Evolutionary conservation across 1,139 yeast genomes (phyloP).

Genomic region (Candida sp.): DNA sequence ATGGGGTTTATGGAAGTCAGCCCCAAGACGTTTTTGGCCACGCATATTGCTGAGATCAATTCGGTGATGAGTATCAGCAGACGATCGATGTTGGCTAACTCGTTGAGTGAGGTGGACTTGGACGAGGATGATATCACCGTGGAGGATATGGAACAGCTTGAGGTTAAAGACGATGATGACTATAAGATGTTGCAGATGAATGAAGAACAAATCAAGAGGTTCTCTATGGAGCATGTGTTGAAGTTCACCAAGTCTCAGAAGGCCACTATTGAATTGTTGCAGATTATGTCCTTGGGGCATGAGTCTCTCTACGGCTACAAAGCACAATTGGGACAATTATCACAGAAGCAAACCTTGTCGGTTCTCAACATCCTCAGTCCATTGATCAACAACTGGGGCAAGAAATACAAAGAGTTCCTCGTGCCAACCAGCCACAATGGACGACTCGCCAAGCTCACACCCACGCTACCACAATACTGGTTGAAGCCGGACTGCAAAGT

Average conservation of each 20-base stretch:
- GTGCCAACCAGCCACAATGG: conserved; percentile 44
- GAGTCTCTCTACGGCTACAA: conserved; percentile 78
- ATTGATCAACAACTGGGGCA: conserved; percentile 78
- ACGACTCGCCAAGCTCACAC: conserved; percentile 25
- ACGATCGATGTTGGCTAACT: conserved; percentile 69
- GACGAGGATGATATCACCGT: conserved; percentile 47
- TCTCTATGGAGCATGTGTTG: conserved; percentile 29
- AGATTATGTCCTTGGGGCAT: conserved; percentile 82
- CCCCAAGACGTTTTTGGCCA: conserved; percentile 77
- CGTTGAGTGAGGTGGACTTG: conserved; percentile 65
- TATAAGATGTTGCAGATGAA: conserved; percentile 34
- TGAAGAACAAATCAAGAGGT: conserved; percentile 39
- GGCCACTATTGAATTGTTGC: conserved; percentile 80
- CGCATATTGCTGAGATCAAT: conserved; percentile 83
- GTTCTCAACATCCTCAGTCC: conserved; percentile 77
- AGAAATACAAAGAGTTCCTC: conserved; percentile 60
- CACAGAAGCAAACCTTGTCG: conserved; percentile 72
- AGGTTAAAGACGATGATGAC: conserved; percentile 36
- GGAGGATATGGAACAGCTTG: conserved; percentile 30
- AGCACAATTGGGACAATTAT: conserved; percentile 55
- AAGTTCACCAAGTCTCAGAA: conserved; percentile 66
- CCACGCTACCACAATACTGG: conserved; percentile 34
- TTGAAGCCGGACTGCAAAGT: conserved; percentile 41
- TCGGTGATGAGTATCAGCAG: conserved; percentile 75
- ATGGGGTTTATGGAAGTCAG: conserved; percentile 80